phyloP scores from a whole-genome alignment of 805 yeast species.

The Kuraishia hungarica region DNA sequence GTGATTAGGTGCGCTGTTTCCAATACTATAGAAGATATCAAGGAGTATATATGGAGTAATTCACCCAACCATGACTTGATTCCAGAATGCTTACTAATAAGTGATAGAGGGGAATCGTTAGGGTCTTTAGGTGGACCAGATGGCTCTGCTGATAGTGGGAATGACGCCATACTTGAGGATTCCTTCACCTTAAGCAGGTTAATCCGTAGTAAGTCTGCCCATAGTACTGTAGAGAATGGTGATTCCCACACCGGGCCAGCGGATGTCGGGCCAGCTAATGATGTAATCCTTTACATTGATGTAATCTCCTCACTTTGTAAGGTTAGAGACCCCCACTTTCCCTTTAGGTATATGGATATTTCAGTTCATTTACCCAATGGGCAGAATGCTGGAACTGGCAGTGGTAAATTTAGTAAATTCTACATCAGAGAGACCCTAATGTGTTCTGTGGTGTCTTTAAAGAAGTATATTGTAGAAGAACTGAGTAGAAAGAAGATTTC shows the following conservation, averaged over 20 bases:
- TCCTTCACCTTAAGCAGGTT: background rate
- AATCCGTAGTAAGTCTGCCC: too few relatives aligned
- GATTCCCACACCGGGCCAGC: too few relatives aligned
- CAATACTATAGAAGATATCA: background rate
- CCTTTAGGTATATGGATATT: background rate
- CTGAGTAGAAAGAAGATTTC: background rate
- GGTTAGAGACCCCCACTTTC: background rate
- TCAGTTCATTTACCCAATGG: background rate
- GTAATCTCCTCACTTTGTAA: background rate
- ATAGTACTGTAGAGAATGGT: too few relatives aligned
- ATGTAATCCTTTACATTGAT: too few relatives aligned
- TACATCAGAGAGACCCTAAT: background rate
- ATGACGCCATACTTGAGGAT: too few relatives aligned
- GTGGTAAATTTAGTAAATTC: background rate
- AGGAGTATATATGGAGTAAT: background rate
- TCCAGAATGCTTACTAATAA: background rate
- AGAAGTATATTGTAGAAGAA: background rate
- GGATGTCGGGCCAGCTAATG: too few relatives aligned
- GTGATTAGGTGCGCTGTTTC: background rate
- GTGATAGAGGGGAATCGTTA: background rate
- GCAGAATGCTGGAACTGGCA: too few relatives aligned
- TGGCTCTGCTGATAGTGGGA: too few relatives aligned
- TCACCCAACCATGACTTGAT: background rate
- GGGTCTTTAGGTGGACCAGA: too few relatives aligned
- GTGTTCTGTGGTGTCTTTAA: background rate